A percentile compares a stretch with the other conserved stretches of the same genome.
Conservation (phyloP, 495 filamentous ascomycete species). For the Hypomontagnella monticulosa region DNA sequence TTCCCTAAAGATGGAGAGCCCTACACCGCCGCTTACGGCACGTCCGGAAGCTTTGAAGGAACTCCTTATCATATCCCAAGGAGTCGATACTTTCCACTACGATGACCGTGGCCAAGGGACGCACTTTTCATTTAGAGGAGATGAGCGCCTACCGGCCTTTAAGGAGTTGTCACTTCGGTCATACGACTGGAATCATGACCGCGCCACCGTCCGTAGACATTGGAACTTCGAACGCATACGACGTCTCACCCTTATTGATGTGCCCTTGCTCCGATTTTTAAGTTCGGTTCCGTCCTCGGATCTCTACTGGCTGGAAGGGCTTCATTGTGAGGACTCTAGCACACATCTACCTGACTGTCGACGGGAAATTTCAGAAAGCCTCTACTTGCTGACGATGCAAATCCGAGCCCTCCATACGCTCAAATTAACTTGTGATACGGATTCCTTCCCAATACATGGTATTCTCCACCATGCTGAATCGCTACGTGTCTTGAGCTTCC, state of each 20-base stretch:
- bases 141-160: constrained; percentile 47
- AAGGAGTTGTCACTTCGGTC: constrained; percentile 41
- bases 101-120: constrained; percentile 43
- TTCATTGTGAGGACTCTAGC: constrained; percentile 45
- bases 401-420: constrained; percentile 37
- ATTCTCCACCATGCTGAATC: constrained; percentile 35
- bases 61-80: constrained; percentile 37
- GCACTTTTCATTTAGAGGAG: constrained; percentile 36
- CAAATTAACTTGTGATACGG: constrained; percentile 36
- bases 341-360: constrained; percentile 31
- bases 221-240: constrained; percentile 48
- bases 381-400: constrained; percentile 38
- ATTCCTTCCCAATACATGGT: constrained; percentile 35
- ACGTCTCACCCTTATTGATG: constrained; percentile 39
- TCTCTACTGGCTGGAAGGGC: constrained; percentile 27
- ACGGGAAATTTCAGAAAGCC: constrained; percentile 21
- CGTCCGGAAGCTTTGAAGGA: constrained; percentile 39
- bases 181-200: constrained; percentile 49
- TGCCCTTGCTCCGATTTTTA: constrained; percentile 41
- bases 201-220: constrained; percentile 32
- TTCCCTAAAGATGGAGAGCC: constrained; percentile 41
- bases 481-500: constrained; percentile 38
- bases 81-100: constrained; percentile 41
- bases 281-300: no score
- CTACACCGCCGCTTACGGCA: constrained; percentile 39